phyloP scores from a whole-genome alignment of 352 stramenopile species.

The Phytophthora hybrid region DNA sequence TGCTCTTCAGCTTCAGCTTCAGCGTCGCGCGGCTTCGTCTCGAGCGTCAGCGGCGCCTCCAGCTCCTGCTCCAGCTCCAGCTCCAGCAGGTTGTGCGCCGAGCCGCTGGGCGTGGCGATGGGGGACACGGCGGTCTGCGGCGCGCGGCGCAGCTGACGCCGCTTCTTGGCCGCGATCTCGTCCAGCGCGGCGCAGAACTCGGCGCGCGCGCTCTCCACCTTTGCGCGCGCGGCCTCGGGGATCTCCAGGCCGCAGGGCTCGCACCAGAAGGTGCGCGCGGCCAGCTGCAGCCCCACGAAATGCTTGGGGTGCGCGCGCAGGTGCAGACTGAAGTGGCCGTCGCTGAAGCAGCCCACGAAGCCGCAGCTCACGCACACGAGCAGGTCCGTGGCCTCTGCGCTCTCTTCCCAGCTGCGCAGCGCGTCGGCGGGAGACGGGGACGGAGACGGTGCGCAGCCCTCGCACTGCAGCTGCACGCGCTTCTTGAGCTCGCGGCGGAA shows the following conservation, averaged over 20 bases:
- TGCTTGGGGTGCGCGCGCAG: slow-evolving; percentile 65
- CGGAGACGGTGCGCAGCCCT: slow-evolving; percentile 29
- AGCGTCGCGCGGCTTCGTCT: not conserved
- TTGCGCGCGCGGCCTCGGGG: slow-evolving; percentile 35
- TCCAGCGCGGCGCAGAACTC: slow-evolving; percentile 53
- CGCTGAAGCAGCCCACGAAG: slow-evolving; percentile 64
- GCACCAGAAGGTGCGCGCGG: slow-evolving; percentile 64
- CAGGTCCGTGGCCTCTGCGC: slow-evolving; percentile 47
- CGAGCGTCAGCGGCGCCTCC: not conserved
- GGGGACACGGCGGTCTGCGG: slow-evolving; percentile 12
- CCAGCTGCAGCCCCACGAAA: slow-evolving; percentile 62
- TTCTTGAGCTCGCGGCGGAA: slow-evolving; percentile 66
- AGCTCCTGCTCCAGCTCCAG: slow-evolving; percentile 22
- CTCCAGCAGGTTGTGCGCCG: slow-evolving; percentile 17
- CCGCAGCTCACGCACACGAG: slow-evolving; percentile 68
- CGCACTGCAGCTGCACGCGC: slow-evolving; percentile 49
- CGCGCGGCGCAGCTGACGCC: slow-evolving; percentile 41
- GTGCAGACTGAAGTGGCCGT: slow-evolving; percentile 64
- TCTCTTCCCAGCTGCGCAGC: slow-evolving; percentile 47
- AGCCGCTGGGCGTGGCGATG: slow-evolving; percentile 37
- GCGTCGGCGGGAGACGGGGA: slow-evolving; percentile 14
- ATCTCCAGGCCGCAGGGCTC: slow-evolving; percentile 63
- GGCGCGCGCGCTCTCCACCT: slow-evolving; percentile 48
- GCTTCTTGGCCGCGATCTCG: slow-evolving; percentile 61
- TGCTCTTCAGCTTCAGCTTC: not conserved